These are phyloP conservation scores for Ceratocystiopsis minuta DNA, from an alignment of 2,329 filamentous ascomycete species.

Conservation along the genomic window DNA sequence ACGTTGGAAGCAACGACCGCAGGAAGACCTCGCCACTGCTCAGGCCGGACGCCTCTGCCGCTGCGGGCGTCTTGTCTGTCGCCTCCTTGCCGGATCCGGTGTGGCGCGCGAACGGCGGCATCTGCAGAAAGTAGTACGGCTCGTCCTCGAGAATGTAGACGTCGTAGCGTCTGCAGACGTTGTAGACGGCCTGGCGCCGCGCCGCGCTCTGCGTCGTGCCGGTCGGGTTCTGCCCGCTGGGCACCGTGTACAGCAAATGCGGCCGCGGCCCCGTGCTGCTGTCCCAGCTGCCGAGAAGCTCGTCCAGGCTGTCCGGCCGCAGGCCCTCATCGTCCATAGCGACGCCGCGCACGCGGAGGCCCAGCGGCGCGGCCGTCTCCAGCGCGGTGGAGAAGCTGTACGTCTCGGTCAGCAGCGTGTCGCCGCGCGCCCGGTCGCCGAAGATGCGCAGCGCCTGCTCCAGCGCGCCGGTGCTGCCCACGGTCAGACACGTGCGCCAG, in stretches of 20 bases:
- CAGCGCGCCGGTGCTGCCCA: constrained; percentile 72
- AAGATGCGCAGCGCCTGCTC: constrained; percentile 77
- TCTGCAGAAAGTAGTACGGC: constrained; percentile 87
- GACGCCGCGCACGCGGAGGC: constrained; percentile 31
- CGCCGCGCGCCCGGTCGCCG: constrained; percentile 46
- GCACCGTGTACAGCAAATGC: constrained; percentile 40
- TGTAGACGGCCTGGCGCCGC: constrained; percentile 56
- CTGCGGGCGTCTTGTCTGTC: constrained; percentile 36
- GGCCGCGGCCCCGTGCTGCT: constrained; percentile 29
- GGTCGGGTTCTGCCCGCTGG: constrained; percentile 78
- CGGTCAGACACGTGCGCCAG: constrained; percentile 69
- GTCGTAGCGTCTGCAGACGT: constrained; percentile 66
- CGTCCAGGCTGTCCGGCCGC: constrained; percentile 32
- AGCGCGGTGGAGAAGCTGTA: constrained; percentile 70
- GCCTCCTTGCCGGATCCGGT: constrained; percentile 20
- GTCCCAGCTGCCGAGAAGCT: constrained; percentile 32
- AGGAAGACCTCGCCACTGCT: constrained; percentile 45
- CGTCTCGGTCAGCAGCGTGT: constrained; percentile 71
- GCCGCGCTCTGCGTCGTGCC: constrained; percentile 59
- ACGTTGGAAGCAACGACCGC: constrained; percentile 50
- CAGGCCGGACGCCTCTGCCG: constrained; percentile 14
- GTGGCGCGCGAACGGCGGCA: constrained; percentile 52
- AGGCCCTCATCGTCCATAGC: constrained; percentile 35
- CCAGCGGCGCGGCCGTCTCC: constrained; percentile 37
- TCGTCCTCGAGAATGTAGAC: constrained; percentile 81